Evolutionary conservation across 371 early-diverging fungal genomes (phyloP).

Genomic region (Mucor racemosus): DNA sequence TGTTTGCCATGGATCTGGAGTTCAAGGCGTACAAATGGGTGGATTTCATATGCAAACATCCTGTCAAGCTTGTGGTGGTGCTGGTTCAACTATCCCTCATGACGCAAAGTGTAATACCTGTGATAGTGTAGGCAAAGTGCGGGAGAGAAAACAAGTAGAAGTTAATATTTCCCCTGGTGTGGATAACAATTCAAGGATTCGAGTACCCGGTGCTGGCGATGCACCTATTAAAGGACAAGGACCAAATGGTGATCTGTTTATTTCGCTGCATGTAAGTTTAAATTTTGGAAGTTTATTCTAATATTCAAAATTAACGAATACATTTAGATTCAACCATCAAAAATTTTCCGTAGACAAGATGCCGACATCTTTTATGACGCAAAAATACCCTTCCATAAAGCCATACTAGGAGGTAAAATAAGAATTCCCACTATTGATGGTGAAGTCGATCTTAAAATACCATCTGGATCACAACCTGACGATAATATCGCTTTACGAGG

Average conservation of each 20-base stretch:
- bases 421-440: slow-evolving; percentile 91
- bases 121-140: slow-evolving; percentile 79
- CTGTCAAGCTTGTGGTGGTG: slow-evolving; percentile 85
- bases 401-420: slow-evolving; percentile 85
- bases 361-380: slow-evolving; percentile 77
- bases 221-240: slow-evolving; percentile 79
- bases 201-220: slow-evolving; percentile 83
- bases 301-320: neutral
- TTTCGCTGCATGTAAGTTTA: slow-evolving; percentile 36
- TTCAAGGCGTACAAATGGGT: slow-evolving; percentile 70
- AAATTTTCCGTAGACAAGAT: slow-evolving; percentile 79
- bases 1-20: slow-evolving; percentile 86
- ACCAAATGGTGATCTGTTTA: slow-evolving; percentile 81
- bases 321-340: slow-evolving; percentile 58
- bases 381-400: slow-evolving; percentile 80
- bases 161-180: slow-evolving; percentile 87
- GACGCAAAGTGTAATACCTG: slow-evolving; percentile 81
- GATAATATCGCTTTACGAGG: slow-evolving; percentile 76
- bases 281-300: neutral
- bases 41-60: slow-evolving; percentile 88
- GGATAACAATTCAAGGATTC: slow-evolving; percentile 58
- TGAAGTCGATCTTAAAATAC: slow-evolving; percentile 86
- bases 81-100: slow-evolving; percentile 70
- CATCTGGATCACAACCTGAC: slow-evolving; percentile 85
- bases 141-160: slow-evolving; percentile 67